Evolutionary conservation across 805 yeast species (phyloP).

Genomic region (Scheffersomyces coipomensis): DNA sequence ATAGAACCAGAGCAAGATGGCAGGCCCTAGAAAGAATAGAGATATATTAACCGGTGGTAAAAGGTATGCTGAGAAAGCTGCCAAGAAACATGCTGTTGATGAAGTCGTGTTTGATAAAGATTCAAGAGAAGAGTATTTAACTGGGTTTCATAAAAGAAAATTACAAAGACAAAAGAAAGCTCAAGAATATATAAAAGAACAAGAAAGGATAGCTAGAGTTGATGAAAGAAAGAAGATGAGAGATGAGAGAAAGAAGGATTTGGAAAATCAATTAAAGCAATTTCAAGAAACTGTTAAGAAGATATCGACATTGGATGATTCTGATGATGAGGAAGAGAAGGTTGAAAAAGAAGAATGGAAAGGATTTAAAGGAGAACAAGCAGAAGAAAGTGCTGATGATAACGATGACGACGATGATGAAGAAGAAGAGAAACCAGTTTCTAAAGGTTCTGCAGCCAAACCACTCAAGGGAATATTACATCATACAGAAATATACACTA

Average conservation of each 20-base stretch:
- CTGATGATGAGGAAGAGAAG: slow-evolving; percentile 20
- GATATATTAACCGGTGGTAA: slow-evolving; percentile 88
- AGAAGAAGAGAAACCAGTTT: slow-evolving; percentile 9
- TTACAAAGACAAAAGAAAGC: slow-evolving; percentile 87
- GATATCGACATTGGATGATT: slow-evolving; percentile 17
- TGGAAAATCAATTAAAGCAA: slow-evolving; percentile 62
- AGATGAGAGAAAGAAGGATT: slow-evolving; percentile 65
- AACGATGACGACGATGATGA: slow-evolving; percentile 13
- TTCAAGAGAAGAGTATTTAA: slow-evolving; percentile 77
- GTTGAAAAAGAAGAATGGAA: slow-evolving; percentile 36
- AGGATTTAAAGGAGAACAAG: slow-evolving; percentile 32
- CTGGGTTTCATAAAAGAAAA: slow-evolving; percentile 95
- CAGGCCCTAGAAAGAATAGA: slow-evolving; percentile 54
- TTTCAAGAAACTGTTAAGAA: slow-evolving; percentile 47
- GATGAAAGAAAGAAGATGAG: slow-evolving; percentile 73
- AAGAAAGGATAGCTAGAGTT: slow-evolving; percentile 65
- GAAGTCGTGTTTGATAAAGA: slow-evolving; percentile 84
- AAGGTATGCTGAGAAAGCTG: slow-evolving; percentile 68
- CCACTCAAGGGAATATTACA: slow-evolving; percentile 43
- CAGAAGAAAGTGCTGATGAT: slow-evolving; percentile 9
- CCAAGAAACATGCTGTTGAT: slow-evolving; percentile 65
- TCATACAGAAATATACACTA: slow-evolving; percentile 38
- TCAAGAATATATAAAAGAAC: slow-evolving; percentile 69
- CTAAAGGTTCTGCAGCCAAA: slow-evolving; percentile 8
- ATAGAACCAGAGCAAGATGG: slow-evolving; percentile 12